A percentile compares a stretch with the other conserved stretches of the same genome.
Conservation (phyloP, 2,329 filamentous ascomycete genomes). For the Aureobasidium uvarum region DNA sequence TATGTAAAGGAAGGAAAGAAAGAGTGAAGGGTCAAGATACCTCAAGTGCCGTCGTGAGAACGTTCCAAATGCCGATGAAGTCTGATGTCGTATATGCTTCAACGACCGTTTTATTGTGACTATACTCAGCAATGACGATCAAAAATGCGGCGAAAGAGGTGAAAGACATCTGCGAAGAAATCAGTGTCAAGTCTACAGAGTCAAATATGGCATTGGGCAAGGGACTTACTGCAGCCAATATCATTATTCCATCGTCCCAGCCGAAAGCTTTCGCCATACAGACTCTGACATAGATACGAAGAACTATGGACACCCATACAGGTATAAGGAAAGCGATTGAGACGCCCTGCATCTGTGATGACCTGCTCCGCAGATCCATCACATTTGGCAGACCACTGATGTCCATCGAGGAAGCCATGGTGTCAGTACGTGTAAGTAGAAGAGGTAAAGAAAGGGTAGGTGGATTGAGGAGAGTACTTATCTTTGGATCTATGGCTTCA, state of each 20-base stretch:
- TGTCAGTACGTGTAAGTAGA: slow-evolving; percentile 6
- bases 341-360: not conserved
- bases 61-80: slow-evolving; percentile 6
- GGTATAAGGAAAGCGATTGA: slow-evolving; percentile 18
- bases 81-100: not conserved
- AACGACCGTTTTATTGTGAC: not conserved
- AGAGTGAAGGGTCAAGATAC: slow-evolving; percentile 3
- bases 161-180: slow-evolving; percentile 2
- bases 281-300: slow-evolving; percentile 26
- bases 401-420: slow-evolving; percentile 7
- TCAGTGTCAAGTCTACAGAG: not conserved
- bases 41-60: not conserved
- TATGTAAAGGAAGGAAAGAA: slow-evolving; percentile 5
- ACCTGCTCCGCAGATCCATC: slow-evolving; percentile 7
- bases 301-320: slow-evolving; percentile 19
- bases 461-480: slow-evolving; percentile 4
- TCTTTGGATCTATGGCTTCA: slow-evolving; percentile 8
- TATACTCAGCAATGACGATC: slow-evolving; percentile 3
- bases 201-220: not conserved
- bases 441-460: slow-evolving; percentile 6
- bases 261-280: slow-evolving; percentile 26
- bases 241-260: slow-evolving; percentile 27
- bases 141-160: not conserved
- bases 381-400: not conserved
- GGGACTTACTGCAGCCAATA: slow-evolving; percentile 22